These are phyloP conservation scores for Penicillium hesseltinei DNA, from an alignment of 2,329 filamentous ascomycete species.

Conservation along the genomic window DNA sequence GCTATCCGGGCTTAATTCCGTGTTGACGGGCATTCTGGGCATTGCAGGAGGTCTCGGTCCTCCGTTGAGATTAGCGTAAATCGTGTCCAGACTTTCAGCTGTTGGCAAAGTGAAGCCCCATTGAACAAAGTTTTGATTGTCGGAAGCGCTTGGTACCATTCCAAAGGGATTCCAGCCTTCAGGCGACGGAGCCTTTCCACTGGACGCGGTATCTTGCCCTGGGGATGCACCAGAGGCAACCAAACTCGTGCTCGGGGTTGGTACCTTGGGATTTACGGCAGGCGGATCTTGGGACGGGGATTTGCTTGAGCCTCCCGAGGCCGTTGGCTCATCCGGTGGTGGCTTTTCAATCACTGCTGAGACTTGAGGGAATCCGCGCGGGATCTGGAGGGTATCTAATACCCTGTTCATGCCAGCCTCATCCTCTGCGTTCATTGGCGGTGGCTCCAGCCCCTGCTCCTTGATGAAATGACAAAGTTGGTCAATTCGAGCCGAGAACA, in stretches of 20 bases:
- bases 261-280: slow-evolving; percentile 8
- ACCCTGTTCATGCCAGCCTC: slow-evolving; percentile 40
- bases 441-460: slow-evolving; percentile 41
- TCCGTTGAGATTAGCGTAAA: slow-evolving; percentile 35
- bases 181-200: slow-evolving; percentile 12
- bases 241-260: slow-evolving; percentile 9
- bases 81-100: slow-evolving; percentile 35
- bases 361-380: slow-evolving; percentile 24
- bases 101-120: slow-evolving; percentile 40
- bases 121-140: slow-evolving; percentile 26
- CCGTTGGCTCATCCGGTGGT: neutral
- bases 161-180: slow-evolving; percentile 23
- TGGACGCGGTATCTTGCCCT: slow-evolving; percentile 12
- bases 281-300: slow-evolving; percentile 18
- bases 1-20: slow-evolving; percentile 27
- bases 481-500: slow-evolving; percentile 40
- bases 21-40: slow-evolving; percentile 19
- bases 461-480: slow-evolving; percentile 43
- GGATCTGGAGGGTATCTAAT: slow-evolving; percentile 38
- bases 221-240: slow-evolving; percentile 9
- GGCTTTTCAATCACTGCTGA: neutral
- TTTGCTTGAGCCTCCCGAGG: neutral
- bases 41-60: neutral
- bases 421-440: slow-evolving; percentile 40
- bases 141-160: slow-evolving; percentile 19